Base-by-base conservation (phyloP, 1,284 basidiomycete genomes). In the Microbotryum silenes-acaulis region DNA sequence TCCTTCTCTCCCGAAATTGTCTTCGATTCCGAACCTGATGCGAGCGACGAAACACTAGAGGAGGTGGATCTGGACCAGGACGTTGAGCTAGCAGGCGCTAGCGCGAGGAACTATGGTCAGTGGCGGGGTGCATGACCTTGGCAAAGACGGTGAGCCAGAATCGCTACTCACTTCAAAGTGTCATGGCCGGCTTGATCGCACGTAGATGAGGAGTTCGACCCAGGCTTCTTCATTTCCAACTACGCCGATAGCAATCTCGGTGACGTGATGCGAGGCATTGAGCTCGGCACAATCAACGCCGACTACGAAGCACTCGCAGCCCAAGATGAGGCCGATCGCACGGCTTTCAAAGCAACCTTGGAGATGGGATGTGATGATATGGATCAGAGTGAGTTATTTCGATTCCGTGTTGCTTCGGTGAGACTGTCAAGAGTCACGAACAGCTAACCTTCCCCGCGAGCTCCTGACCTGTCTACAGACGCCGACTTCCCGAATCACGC, bases 171-270 rank as follows among this genome's bases (percentile, higher is more conserved):
- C 9, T n/a, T 31, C 25, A 21, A 21, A 8, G 1, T 4, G 9
- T 23, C 20, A 53, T 21, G 12, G 12, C 27, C 14, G 51, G 29
- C 2, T 23, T 31, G 16, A 6, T 12, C 6, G 2, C 45, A 20
- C 47, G 45, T 52, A 64, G 63, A 64, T 46, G 63, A 64, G 23
- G 60, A 60, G 3, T 64, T 61, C 47, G 23, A 52, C 6, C 62
- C 62, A 51, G 63, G 61, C 27, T 29, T 44, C 18, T n/a, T 31
- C 23, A 37, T 56, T 27, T 60, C 56, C 6, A 51, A 64, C 54
- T 64, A 42, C 37, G 37, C 14, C 37, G 37, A 14, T 16, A 42
- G 37, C 37, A 42, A 42, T 42, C 37, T 42, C 37, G 37, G 37
- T 42, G 37, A 42, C 6, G 37, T 42, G 37, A 42, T 42, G 37